A percentile compares a stretch with the other conserved stretches of the same genome.
phyloP scores from a whole-genome alignment of 208 protist genomes.

The Acanthamoeba healyi region DNA sequence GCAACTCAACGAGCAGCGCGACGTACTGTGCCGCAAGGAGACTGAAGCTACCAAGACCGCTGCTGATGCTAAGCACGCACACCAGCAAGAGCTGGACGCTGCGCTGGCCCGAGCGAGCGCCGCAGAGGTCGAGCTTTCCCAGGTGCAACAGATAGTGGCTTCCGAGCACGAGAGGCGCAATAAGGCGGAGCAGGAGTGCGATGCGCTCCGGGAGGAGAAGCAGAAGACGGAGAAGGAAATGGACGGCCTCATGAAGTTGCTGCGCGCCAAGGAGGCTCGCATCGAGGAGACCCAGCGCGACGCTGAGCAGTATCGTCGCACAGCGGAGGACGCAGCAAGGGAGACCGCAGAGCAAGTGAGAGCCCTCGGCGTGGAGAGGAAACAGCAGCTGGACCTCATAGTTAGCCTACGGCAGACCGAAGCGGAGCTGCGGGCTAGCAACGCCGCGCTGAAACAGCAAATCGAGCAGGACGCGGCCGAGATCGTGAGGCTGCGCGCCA shows the following conservation, averaged over 20 bases:
- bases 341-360: background rate
- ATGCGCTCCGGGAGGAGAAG: conserved; percentile 30
- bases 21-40: background rate
- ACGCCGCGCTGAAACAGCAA: background rate
- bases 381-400: background rate
- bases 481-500: background rate
- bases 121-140: background rate
- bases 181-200: background rate
- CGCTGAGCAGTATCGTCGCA: background rate
- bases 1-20: background rate
- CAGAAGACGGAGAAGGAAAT: background rate
- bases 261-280: background rate
- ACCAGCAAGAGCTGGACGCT: background rate
- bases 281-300: background rate
- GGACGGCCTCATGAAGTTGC: background rate
- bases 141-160: background rate
- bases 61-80: background rate
- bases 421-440: background rate
- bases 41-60: background rate
- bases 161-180: background rate
- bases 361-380: background rate
- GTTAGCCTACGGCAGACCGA: background rate
- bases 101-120: background rate
- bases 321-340: background rate
- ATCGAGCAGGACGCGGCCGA: background rate